Evolutionary conservation across 345 rosid species (phyloP).

Genomic region (Corymbia maculata): DNA sequence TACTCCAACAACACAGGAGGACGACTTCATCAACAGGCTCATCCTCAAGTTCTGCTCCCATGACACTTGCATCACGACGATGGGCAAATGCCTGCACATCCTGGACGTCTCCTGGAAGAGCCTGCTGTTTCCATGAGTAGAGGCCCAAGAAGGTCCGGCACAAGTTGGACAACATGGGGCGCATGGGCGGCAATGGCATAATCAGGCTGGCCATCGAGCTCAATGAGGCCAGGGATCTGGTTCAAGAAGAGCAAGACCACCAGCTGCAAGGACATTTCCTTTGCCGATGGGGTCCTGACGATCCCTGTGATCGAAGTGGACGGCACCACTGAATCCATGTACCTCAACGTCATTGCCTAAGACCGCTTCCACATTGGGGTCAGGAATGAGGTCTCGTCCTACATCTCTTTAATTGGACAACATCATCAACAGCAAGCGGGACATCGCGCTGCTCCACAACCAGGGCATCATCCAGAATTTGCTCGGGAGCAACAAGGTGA

Average conservation of each 20-base stretch:
- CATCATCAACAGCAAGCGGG: slow-evolving; percentile 24
- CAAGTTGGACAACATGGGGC: not conserved
- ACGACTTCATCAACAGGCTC: not conserved
- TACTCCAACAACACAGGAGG: not conserved
- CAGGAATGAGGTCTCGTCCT: slow-evolving; percentile 18
- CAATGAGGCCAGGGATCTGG: not conserved
- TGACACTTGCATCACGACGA: not conserved
- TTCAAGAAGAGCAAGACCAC: not conserved
- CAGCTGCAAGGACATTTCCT: not conserved
- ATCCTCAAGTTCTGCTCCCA: not conserved
- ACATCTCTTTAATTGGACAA: slow-evolving; percentile 25
- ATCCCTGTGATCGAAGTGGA: not conserved
- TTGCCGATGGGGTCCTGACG: not conserved
- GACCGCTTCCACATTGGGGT: slow-evolving; percentile 10
- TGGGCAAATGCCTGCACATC: not conserved
- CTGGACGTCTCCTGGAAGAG: slow-evolving; percentile 1
- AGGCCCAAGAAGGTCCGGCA: not conserved
- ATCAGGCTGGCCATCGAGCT: not conserved
- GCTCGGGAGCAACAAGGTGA: slow-evolving; percentile 29
- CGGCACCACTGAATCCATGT: not conserved
- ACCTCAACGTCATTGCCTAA: slow-evolving; percentile 1
- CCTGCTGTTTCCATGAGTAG: not conserved
- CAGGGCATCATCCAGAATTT: slow-evolving; percentile 31
- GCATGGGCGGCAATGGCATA: not conserved
- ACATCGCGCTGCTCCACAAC: slow-evolving; percentile 20